These are phyloP conservation scores for Raffaelea albimanens DNA, from an alignment of 2,329 filamentous ascomycete species.

Conservation along the genomic window DNA sequence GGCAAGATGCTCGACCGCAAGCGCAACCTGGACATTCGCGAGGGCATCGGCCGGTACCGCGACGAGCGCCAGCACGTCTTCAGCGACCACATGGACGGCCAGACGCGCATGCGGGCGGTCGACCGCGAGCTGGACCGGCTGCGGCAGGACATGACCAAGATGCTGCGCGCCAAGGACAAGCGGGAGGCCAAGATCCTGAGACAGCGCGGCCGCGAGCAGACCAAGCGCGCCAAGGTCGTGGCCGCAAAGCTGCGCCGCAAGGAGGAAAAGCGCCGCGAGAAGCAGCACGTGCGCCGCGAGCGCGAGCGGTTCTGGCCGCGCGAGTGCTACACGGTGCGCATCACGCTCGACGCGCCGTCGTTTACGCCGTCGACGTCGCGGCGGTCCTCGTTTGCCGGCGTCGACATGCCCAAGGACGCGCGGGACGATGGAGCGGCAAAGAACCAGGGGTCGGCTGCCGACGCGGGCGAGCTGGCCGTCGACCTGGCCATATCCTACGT, in stretches of 20 bases:
- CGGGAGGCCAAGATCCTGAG: constrained; percentile 14
- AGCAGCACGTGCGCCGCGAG: constrained; percentile 31
- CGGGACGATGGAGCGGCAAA: constrained; percentile 32
- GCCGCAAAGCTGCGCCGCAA: constrained; percentile 13
- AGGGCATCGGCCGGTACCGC: constrained; percentile 30
- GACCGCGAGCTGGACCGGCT: constrained; percentile 25
- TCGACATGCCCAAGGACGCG: constrained; percentile 39
- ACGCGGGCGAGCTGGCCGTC: constrained; percentile 13
- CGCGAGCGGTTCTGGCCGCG: constrained; percentile 39
- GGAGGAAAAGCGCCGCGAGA: constrained; percentile 21
- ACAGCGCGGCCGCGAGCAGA: constrained; percentile 20
- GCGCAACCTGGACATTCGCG: constrained; percentile 23
- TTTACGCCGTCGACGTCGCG: constrained; percentile 35
- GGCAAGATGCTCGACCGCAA: constrained; percentile 26
- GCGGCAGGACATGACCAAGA: constrained; percentile 17
- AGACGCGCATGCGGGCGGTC: constrained; percentile 20
- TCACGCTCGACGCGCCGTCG: constrained; percentile 39
- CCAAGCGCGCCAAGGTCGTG: constrained; percentile 16
- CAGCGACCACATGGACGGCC: constrained; percentile 27
- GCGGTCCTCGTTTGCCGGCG: constrained; percentile 40
- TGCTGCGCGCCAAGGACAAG: too few species aligned
- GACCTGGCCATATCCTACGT: constrained; percentile 50
- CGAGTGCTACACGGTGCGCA: constrained; percentile 36
- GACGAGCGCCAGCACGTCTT: constrained; percentile 32
- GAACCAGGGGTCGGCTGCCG: neutral